Evolutionary conservation across 1,139 yeast species (phyloP).

Genomic region (Debaryomyces robertsiae): DNA sequence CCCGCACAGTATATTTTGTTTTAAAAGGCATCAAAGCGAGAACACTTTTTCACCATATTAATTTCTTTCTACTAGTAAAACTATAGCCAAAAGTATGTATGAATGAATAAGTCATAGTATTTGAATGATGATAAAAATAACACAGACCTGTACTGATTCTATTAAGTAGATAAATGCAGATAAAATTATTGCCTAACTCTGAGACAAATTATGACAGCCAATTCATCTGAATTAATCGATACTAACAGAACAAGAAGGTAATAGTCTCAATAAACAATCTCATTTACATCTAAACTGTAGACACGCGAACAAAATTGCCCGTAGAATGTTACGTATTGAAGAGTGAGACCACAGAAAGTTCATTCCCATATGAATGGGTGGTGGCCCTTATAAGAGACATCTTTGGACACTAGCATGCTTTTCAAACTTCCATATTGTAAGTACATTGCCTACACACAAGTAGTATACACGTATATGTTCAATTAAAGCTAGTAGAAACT

Average conservation of each 20-base stretch:
- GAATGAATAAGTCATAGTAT: neutral
- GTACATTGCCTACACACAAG: constrained; percentile 4
- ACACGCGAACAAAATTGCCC: neutral
- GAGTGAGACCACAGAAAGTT: too few species aligned
- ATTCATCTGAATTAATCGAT: constrained; percentile 7
- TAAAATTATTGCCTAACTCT: constrained; percentile 38
- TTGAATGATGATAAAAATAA: constrained; percentile 47
- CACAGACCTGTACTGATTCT: constrained; percentile 68
- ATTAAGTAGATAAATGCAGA: constrained; percentile 29
- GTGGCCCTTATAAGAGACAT: too few species aligned
- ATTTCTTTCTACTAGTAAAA: neutral
- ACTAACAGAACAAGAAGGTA: constrained; percentile 5
- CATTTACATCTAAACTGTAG: too few species aligned
- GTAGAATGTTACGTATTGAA: neutral
- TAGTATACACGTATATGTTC: constrained; percentile 19
- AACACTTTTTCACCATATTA: neutral
- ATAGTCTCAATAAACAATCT: constrained; percentile 6
- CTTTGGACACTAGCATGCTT: too few species aligned
- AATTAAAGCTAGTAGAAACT: constrained; percentile 15
- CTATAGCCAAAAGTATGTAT: constrained; percentile 4
- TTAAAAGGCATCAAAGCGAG: neutral
- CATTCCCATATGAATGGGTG: too few species aligned
- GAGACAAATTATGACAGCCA: constrained; percentile 12
- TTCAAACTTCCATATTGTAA: too few species aligned
- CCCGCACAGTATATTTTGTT: constrained; percentile 5